Conservation (phyloP, 495 filamentous ascomycete genomes). For the Lentithecium fluviatile region DNA sequence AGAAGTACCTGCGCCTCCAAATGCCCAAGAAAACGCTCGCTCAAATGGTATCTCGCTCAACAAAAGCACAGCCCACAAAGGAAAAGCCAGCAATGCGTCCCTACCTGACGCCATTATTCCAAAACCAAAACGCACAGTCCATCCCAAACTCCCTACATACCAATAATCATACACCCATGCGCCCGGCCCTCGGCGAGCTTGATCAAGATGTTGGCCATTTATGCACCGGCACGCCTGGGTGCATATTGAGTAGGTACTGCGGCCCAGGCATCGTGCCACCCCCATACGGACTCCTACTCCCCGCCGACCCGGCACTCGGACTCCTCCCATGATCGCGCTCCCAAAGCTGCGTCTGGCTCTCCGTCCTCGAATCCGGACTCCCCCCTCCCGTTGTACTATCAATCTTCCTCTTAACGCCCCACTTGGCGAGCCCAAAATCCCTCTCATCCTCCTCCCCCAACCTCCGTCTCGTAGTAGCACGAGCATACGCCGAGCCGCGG, state of each 20-base stretch:
- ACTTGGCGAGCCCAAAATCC: conserved; percentile 14
- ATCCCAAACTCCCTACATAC: too few relatives aligned
- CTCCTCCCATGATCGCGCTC: conserved; percentile 10
- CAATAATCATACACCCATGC: too few relatives aligned
- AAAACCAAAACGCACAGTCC: too few relatives aligned
- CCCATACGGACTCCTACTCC: conserved; percentile 21
- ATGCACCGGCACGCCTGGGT: conserved; percentile 33
- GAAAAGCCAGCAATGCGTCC: too few relatives aligned
- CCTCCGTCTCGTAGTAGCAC: not conserved
- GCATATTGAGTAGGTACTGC: conserved; percentile 35
- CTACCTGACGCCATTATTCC: too few relatives aligned
- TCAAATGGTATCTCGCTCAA: too few relatives aligned
- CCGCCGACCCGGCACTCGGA: not conserved
- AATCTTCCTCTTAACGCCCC: not conserved
- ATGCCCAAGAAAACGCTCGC: too few relatives aligned
- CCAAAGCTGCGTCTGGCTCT: not conserved
- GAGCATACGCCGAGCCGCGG: conserved; percentile 20
- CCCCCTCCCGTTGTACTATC: not conserved
- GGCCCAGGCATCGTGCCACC: conserved; percentile 32
- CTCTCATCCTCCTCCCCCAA: conserved; percentile 19
- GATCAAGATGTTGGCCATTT: conserved; percentile 3
- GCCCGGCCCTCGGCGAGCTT: too few relatives aligned
- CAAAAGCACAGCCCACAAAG: too few relatives aligned
- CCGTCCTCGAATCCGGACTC: not conserved
- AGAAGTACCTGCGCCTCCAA: too few relatives aligned